A percentile compares a stretch with the other conserved stretches of the same genome.
These are phyloP conservation scores for Alternaria panax DNA, from an alignment of 2,329 filamentous ascomycete genomes.

Conservation along the genomic window DNA sequence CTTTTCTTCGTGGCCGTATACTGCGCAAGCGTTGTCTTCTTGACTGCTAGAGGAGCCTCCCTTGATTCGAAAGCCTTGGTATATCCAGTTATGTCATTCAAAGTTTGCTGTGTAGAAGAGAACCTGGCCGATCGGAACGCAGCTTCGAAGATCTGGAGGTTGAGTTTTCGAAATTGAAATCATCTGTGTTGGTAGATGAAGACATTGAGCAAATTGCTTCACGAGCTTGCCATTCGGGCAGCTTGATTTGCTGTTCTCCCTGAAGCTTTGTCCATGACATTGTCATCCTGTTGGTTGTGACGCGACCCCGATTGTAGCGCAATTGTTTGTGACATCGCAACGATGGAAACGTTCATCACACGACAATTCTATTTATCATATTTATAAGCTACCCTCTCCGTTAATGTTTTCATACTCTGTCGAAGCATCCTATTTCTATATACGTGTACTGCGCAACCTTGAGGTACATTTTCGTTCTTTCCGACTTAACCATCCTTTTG, in stretches of 20 bases:
- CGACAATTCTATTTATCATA: neutral
- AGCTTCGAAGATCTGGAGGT: too few relatives aligned
- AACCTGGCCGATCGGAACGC: too few relatives aligned
- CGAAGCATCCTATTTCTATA: neutral
- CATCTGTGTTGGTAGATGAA: too few relatives aligned
- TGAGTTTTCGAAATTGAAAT: too few relatives aligned
- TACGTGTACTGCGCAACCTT: neutral
- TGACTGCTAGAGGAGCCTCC: neutral
- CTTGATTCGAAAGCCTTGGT: too few relatives aligned
- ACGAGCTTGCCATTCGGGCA: neutral
- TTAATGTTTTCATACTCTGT: too few relatives aligned
- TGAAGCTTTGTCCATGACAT: neutral
- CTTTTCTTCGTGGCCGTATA: neutral
- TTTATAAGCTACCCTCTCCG: neutral
- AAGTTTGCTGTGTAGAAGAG: too few relatives aligned
- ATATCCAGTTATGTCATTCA: too few relatives aligned
- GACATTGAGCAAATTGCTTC: too few relatives aligned
- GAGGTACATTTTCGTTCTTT: neutral
- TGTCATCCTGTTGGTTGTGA: neutral
- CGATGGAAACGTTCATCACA: neutral
- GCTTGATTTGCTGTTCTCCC: too few relatives aligned
- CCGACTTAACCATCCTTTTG: neutral
- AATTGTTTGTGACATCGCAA: neutral
- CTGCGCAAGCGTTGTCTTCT: neutral
- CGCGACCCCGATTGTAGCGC: neutral